A percentile compares a stretch with the other conserved stretches of the same genome.
Evolutionary conservation across 257 asterid genomes (phyloP).

Genomic region (Salvia rosmarinus): DNA sequence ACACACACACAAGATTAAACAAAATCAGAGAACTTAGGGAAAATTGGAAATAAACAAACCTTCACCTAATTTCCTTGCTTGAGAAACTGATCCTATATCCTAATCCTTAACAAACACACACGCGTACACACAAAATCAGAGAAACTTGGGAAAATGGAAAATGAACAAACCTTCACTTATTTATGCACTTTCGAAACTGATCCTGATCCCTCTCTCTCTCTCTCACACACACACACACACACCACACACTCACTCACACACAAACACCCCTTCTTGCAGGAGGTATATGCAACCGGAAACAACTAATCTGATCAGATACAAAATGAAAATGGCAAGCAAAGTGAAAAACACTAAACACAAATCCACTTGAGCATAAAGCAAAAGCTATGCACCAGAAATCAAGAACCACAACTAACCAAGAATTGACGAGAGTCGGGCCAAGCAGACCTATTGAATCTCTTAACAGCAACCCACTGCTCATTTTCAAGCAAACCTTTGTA

Average conservation of each 20-base stretch:
- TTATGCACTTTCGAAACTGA: neutral
- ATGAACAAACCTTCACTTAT: neutral
- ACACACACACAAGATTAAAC: neutral
- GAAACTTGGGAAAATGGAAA: neutral
- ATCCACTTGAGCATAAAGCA: neutral
- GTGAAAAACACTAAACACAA: neutral
- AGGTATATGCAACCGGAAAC: neutral
- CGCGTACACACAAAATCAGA: no score
- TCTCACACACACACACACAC: neutral
- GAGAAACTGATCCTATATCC: no score
- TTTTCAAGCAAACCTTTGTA: conserved; percentile 55
- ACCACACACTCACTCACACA: neutral
- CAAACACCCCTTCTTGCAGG: neutral
- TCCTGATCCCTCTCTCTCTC: neutral
- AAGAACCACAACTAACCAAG: conserved; percentile 29
- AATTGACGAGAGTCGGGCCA: conserved; percentile 68
- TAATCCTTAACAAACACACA: no score
- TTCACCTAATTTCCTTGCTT: no score
- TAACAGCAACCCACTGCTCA: conserved; percentile 54
- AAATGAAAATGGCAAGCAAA: neutral
- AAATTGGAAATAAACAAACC: no score
- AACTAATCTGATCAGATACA: conserved; percentile 3
- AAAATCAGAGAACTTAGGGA: neutral
- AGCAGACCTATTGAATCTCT: conserved; percentile 59
- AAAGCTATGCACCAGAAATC: neutral